Conservation (phyloP, 202 grass and related monocot genomes). For the Schoenoplectus tabernaemontani region DNA sequence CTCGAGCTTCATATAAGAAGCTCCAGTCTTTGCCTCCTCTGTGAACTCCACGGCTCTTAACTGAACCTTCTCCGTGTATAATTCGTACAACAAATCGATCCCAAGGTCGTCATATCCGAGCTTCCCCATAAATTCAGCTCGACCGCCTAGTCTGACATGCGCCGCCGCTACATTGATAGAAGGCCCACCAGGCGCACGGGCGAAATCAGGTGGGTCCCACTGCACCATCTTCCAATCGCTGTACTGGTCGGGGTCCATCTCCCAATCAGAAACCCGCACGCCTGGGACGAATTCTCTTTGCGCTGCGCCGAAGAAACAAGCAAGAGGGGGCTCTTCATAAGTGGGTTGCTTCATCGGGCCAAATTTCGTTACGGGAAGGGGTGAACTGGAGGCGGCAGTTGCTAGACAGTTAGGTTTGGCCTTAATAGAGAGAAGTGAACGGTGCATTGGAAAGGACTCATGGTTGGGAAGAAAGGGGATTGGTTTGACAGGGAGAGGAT, state of each 20-base stretch:
- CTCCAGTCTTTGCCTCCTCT: constrained; percentile 35
- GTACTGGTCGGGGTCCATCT: constrained; percentile 79
- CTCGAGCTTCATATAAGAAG: constrained; percentile 61
- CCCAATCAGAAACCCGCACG: constrained; percentile 66
- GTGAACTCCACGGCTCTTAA: constrained; percentile 59
- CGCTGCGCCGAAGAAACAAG: constrained; percentile 71
- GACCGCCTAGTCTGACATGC: constrained; percentile 54
- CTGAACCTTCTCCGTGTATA: constrained; percentile 70
- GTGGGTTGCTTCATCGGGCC: constrained; percentile 9
- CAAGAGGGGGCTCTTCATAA: constrained; percentile 41
- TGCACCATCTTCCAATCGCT: constrained; percentile 67
- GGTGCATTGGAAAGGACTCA: neutral
- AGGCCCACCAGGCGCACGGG: constrained; percentile 55
- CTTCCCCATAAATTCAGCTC: constrained; percentile 69
- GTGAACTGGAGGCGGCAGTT: neutral
- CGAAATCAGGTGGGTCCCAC: constrained; percentile 85
- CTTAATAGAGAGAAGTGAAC: neutral
- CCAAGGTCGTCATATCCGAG: constrained; percentile 81
- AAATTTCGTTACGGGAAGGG: neutral
- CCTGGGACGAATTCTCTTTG: constrained; percentile 79
- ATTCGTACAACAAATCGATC: constrained; percentile 58
- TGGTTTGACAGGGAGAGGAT: neutral
- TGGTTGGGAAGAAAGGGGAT: neutral
- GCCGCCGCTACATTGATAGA: constrained; percentile 73
- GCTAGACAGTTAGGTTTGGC: neutral